Evolutionary conservation across 345 rosid species (phyloP), one percentile per base, ranked within the genome.

Genomic region (Rhodomyrtus tomentosa): DNA sequence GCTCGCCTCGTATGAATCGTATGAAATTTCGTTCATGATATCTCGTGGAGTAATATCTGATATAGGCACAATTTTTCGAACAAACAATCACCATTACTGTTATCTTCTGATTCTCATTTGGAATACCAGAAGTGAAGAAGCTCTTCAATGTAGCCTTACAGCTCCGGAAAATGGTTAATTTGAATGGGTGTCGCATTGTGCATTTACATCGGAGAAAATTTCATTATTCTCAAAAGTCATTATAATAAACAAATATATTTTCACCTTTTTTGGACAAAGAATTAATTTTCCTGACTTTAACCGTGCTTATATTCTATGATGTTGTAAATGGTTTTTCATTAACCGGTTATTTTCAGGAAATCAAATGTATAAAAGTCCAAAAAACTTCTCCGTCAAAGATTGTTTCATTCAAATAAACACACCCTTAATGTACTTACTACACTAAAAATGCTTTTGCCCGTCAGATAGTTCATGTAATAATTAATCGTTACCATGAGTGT

Each of bases 151-250:
- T 36, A 18, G 76, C 45, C 45, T 62, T 32, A 62, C 76, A 32
- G 76, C 42, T 62, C 76, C 76, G 0, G 24, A n/a, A n/a, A 32
- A 62, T 36, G 45, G 42, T 1, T 68, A 68, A 36, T n/a, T 21
- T 4, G 24, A 62, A 18, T 7, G 24, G 36, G 24, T 32, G 76
- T 18, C 22, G 10, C 45, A 0, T 36, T 4, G 76, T 45, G 49
- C 49, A 0, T 56, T 56, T 56, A 0, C n/a, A 25, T 56, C 0
- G 0, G 0, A 1, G 0, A 56, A n/a, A 56, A n/a, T 56, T 56
- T 2, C 0, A 12, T 14, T 12, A n/a, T 6, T n/a, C 1, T 12
- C 4, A 7, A 7, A 58, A 58, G 13, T 58, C 8, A 58, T 58
- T 13, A 58, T 12, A 16, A n/a, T n/a, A 13, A 56, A 56, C 4